phyloP scores from a whole-genome alignment of 2,329 filamentous ascomycete species.

The Aspergillus pseudoglaucus region DNA sequence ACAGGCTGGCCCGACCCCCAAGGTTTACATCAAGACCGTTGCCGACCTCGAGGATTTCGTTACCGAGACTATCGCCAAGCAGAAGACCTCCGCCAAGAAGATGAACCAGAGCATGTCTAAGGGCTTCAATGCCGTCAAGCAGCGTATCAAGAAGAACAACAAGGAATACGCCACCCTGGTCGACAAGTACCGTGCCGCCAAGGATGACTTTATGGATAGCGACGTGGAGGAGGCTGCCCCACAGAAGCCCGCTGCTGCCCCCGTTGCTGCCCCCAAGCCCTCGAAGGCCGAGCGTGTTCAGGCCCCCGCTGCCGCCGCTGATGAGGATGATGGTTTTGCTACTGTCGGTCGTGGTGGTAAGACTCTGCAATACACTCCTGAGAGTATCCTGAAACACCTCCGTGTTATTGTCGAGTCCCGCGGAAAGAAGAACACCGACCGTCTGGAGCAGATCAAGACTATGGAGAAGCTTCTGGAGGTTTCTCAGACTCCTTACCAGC shows the following conservation, averaged over 20 bases:
- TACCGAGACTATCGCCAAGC: constrained; percentile 89
- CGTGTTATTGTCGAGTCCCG: constrained; percentile 88
- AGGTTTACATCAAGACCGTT: constrained; percentile 86
- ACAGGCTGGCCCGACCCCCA: constrained; percentile 72
- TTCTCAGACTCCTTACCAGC: constrained; percentile 83
- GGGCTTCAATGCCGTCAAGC: constrained; percentile 93
- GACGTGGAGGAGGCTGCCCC: constrained; percentile 57
- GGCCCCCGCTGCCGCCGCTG: constrained; percentile 46
- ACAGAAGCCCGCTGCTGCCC: constrained; percentile 19
- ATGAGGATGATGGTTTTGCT: constrained; percentile 79
- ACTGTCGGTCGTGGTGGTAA: constrained; percentile 85
- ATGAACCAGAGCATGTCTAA: constrained; percentile 96
- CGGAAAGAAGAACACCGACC: constrained; percentile 98
- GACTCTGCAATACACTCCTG: constrained; percentile 84
- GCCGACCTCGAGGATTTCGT: constrained; percentile 91
- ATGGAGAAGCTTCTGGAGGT: constrained; percentile 97
- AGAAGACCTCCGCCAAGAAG: constrained; percentile 94
- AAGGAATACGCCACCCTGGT: constrained; percentile 87
- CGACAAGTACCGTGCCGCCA: constrained; percentile 76
- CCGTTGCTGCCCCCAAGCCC: constrained; percentile 47
- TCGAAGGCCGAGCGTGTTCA: constrained; percentile 35
- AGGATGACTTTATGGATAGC: constrained; percentile 81
- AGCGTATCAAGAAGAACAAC: constrained; percentile 98
- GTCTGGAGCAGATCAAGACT: constrained; percentile 85
- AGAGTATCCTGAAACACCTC: constrained; percentile 97